phyloP scores from a whole-genome alignment of 1,284 basidiomycete genomes.

The Cryptococcus wingfieldii region DNA sequence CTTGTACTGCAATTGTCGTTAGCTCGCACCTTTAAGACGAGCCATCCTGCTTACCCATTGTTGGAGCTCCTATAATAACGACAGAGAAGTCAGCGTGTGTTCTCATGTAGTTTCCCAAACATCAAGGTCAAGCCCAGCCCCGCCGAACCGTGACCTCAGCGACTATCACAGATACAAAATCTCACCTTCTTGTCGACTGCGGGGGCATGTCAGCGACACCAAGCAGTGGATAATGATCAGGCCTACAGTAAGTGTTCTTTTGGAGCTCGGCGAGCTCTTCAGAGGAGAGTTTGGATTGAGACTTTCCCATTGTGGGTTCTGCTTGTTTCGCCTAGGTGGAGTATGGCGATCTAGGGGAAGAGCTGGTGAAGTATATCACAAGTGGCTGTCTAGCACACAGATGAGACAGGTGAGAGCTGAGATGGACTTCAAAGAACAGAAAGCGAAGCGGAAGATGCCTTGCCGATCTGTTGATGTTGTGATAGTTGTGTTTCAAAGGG shows the following conservation, averaged over 20 bases:
- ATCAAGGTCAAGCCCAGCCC: neutral
- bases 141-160: too few relatives aligned
- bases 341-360: neutral
- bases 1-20: conserved; percentile 67
- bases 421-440: too few relatives aligned
- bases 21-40: neutral
- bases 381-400: neutral
- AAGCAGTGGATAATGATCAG: neutral
- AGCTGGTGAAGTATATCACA: neutral
- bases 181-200: conserved; percentile 87
- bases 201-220: conserved; percentile 5
- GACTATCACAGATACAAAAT: neutral
- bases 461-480: neutral
- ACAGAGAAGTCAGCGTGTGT: neutral
- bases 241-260: conserved; percentile 96
- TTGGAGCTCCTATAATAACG: conserved; percentile 69
- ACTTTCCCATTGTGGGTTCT: conserved; percentile 69
- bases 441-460: neutral
- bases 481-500: neutral
- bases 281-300: conserved; percentile 89
- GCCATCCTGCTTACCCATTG: conserved; percentile 63
- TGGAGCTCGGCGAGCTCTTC: conserved; percentile 95
- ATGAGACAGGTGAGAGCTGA: neutral
- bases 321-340: neutral
- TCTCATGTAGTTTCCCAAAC: neutral